Base-by-base conservation (phyloP, 2,329 filamentous ascomycete species). In the Calonectria montana region DNA sequence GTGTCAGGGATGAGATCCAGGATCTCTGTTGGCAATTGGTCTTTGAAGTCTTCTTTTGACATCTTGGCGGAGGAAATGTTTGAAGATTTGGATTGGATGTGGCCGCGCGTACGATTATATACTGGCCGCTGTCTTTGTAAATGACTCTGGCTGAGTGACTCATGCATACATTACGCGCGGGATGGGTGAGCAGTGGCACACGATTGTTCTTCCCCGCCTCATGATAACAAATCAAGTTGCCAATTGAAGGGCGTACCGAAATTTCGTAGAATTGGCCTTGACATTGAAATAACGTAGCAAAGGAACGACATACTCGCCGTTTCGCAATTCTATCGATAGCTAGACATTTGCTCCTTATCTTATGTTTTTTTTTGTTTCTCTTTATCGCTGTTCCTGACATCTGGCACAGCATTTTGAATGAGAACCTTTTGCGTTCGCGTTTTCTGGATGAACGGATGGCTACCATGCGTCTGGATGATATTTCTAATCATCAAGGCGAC, bases 1-100 rank as follows among this genome's bases (percentile, higher is more conserved):
- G 47, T 63, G 12, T 70, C 10, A 4, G 78, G 78, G 43, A 79
- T 65, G 43, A 62, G 43, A 27, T 62, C 55, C 31, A 68, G 55
- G 31, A 68, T 12, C 15, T 48, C 55, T 18, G 35, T 47, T 2
- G 65, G 65, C 43, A 68, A 47, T 12, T 47, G 23, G 16, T 59
- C 10, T n/a, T 29, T n/a, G 21, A 47, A 37, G 6, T 53, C n/a
- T 27, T 62, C 43, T 10, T 43, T 57, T 2, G 55, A 25, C 65
- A 68, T 68, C 7, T 29, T 62, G 37, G n/a, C 12, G 23, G 21
- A 13, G 21, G 9, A 15, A 41, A n/a, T 43, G 27, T 16, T 7
- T 27, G 21, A 29, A 41, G 16, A 61, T 18, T 21, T 12, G 7
- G 5, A 47, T 39, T 39, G 7, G 13, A 25, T 6, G 13, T 23